Evolutionary conservation across 2,329 filamentous ascomycete species (phyloP).

Genomic region (Monosporascus sp.): DNA sequence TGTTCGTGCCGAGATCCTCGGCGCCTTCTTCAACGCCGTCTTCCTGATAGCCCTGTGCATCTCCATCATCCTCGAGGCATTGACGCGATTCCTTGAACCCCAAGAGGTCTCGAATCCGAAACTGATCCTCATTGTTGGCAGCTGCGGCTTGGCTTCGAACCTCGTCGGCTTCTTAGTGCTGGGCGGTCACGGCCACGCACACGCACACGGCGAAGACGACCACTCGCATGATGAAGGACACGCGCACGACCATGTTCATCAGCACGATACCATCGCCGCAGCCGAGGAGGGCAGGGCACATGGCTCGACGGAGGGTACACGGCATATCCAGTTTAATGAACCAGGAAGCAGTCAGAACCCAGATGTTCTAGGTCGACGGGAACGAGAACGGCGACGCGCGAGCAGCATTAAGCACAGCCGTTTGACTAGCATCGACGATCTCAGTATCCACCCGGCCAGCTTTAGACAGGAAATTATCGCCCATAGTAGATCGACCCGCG

Average conservation of each 20-base stretch:
- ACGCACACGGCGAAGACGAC: slow-evolving; percentile 55
- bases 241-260: slow-evolving; percentile 38
- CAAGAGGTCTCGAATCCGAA: slow-evolving; percentile 80
- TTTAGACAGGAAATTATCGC: slow-evolving; percentile 91
- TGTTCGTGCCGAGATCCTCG: slow-evolving; percentile 94
- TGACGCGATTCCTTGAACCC: slow-evolving; percentile 87
- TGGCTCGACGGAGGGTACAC: slow-evolving; percentile 28
- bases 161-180: slow-evolving; percentile 84
- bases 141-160: slow-evolving; percentile 79
- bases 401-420: slow-evolving; percentile 50
- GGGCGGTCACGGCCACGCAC: slow-evolving; percentile 85
- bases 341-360: slow-evolving; percentile 21
- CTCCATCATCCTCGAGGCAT: slow-evolving; percentile 91
- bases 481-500: slow-evolving; percentile 60
- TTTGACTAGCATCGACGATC: slow-evolving; percentile 62
- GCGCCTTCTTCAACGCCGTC: slow-evolving; percentile 93
- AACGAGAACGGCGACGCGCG: slow-evolving; percentile 40
- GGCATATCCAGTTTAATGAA: slow-evolving; percentile 36
- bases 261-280: slow-evolving; percentile 30
- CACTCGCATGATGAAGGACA: slow-evolving; percentile 48
- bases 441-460: slow-evolving; percentile 82
- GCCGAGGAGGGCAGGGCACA: slow-evolving; percentile 50
- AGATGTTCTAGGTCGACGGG: slow-evolving; percentile 29
- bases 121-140: slow-evolving; percentile 86
- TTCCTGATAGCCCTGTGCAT: slow-evolving; percentile 95